Evolutionary conservation across 2,329 filamentous ascomycete species (phyloP).

Genomic region (Stagonosporopsis cucurbitacearum): DNA sequence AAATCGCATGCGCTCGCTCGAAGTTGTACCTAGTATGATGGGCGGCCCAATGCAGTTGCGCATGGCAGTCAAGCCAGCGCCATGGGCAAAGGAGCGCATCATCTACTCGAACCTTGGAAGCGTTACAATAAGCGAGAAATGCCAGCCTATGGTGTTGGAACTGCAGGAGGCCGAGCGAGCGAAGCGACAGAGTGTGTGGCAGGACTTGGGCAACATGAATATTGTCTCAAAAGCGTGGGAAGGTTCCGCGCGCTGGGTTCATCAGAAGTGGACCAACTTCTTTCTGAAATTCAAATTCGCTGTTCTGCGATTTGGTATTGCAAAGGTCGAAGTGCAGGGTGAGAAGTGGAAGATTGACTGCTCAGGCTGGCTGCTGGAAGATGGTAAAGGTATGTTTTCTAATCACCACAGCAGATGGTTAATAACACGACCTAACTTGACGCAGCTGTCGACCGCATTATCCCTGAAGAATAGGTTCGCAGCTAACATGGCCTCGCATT

Average conservation of each 20-base stretch:
- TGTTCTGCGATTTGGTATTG: conserved; percentile 43
- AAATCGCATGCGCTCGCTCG: conserved; percentile 38
- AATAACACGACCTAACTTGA: conserved; percentile 13
- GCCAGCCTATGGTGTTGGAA: conserved; percentile 38
- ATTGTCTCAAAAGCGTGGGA: conserved; percentile 35
- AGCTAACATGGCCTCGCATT: background rate
- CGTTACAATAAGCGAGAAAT: conserved; percentile 42
- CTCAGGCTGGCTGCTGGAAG: conserved; percentile 40
- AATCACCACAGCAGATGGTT: too few species aligned
- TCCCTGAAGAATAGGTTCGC: conserved; percentile 31
- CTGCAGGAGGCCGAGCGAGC: conserved; percentile 41
- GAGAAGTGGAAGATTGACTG: conserved; percentile 49
- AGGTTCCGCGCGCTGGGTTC: conserved; percentile 38
- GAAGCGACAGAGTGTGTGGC: conserved; percentile 32
- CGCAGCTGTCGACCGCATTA: conserved; percentile 42
- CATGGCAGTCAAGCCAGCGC: conserved; percentile 33
- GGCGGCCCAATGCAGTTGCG: conserved; percentile 41
- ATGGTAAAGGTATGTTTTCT: conserved; percentile 42
- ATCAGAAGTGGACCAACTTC: conserved; percentile 47
- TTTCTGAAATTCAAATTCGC: conserved; percentile 46
- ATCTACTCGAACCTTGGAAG: conserved; percentile 39
- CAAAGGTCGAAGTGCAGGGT: conserved; percentile 37
- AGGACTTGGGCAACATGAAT: conserved; percentile 37
- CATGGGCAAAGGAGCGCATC: conserved; percentile 37
- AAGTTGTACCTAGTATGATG: conserved; percentile 39